Base-by-base conservation (phyloP, 257 asterid species). In the Hygrophila difformis region DNA sequence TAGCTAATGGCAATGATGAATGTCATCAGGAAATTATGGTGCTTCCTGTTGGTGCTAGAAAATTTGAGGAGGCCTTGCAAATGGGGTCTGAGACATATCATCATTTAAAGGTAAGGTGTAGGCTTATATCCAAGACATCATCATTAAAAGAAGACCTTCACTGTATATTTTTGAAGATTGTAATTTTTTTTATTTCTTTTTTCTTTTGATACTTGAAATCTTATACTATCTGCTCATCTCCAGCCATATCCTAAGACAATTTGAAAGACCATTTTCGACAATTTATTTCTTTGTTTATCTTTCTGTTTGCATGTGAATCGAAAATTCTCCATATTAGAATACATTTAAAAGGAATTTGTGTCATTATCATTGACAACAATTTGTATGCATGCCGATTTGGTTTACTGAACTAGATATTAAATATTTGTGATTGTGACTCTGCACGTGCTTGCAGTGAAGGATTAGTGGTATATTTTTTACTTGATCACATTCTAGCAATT, bases 21-120 rank as follows among this genome's bases (percentile, higher is more conserved):
- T 64, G 50, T 51, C 58, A 29, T 58, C 84, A 91, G 99, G 93
- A 78, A 58, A 86, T 91, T 45, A 70, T 80, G 94, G 66, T 91
- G 60, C 93, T 91, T 56, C 99, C 99, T 47, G 63, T 70, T 66
- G 96, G 94, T 63, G 93, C 99, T 24, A 74, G 33, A 51, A 82
- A 64, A 57, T 82, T 82, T 76, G 95, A 78, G 73, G 99, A 86
- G 75, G 95, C 99, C 26, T 46, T 86, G 74, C 96, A 80, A 67
- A 86, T 91, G 70, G 99, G 99, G 63, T 77, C 99, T 20, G 99
- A 91, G 75, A 82, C 95, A 21, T 82, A 86, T 76, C 95, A 86
- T 65, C 99, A 86, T 69, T 59, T 91, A 54, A 91, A 91, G 93
- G 99, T 80, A 62, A 61, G 62, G 57, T 60, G 28, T 40, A n/a